Conservation (phyloP, 225 moss, liverwort and hornwort genomes). For the Thuidium tamariscinum region DNA sequence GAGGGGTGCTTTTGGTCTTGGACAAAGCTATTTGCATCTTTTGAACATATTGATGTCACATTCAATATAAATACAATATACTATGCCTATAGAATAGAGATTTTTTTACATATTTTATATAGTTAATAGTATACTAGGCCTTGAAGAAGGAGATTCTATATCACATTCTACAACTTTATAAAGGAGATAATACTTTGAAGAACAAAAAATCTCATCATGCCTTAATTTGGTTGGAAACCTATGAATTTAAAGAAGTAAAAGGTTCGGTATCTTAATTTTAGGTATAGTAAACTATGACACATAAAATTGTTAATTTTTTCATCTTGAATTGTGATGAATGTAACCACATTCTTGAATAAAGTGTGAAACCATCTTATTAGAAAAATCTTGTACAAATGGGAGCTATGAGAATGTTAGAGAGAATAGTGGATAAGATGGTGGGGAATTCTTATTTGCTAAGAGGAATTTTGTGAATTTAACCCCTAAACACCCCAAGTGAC, state of each 20-base stretch:
- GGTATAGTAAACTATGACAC: no score
- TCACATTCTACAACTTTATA: background rate
- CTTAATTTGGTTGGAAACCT: background rate
- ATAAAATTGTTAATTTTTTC: background rate
- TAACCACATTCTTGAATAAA: background rate
- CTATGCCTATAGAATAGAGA: no score
- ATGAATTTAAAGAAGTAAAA: background rate
- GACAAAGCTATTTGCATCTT: no score
- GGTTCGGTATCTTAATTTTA: background rate
- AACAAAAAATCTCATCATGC: no score
- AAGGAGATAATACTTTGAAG: background rate
- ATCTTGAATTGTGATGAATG: background rate
- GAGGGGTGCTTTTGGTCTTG: no score
- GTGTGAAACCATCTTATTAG: background rate
- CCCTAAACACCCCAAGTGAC: background rate
- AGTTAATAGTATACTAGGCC: rapidly evolving
- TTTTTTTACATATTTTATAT: no score
- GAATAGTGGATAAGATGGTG: no score
- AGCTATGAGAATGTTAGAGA: background rate
- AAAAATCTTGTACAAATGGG: background rate
- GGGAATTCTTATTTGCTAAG: background rate
- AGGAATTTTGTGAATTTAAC: background rate
- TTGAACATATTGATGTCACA: no score
- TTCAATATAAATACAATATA: background rate
- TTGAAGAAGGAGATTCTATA: background rate